phyloP scores from a whole-genome alignment of 2,329 filamentous ascomycete species.

The Aureobasidium melanogenum region DNA sequence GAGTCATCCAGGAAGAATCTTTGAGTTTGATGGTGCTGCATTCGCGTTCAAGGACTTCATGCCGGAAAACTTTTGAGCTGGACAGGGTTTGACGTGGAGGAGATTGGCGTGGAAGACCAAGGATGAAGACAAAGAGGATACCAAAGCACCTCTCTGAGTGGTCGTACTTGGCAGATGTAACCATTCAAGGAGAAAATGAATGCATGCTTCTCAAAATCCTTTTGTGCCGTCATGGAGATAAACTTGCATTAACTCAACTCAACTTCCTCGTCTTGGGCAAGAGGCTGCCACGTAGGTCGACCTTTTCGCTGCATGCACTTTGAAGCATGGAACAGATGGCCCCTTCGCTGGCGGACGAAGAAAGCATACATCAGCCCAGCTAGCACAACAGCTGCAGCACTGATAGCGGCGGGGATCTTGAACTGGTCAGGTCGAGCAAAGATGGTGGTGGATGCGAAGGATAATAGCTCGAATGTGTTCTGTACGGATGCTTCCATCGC shows the following conservation, averaged over 20 bases:
- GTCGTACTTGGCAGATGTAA: background rate
- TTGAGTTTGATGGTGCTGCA: background rate
- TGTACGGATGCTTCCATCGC: slow-evolving; percentile 59
- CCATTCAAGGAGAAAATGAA: background rate
- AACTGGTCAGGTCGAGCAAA: slow-evolving; percentile 58
- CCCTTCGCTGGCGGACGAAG: slow-evolving; percentile 50
- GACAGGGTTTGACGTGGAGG: background rate
- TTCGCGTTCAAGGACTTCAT: background rate
- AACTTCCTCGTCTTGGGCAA: background rate
- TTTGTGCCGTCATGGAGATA: background rate
- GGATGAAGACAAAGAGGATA: background rate
- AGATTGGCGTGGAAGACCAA: too few species aligned
- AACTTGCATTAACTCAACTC: background rate
- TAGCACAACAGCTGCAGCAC: slow-evolving; percentile 42
- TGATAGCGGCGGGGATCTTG: slow-evolving; percentile 52
- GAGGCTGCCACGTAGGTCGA: background rate
- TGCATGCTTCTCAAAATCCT: background rate
- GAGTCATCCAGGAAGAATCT: background rate
- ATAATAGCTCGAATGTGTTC: slow-evolving; percentile 60
- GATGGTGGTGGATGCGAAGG: slow-evolving; percentile 56
- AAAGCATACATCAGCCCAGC: slow-evolving; percentile 45
- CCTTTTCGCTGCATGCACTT: slow-evolving; percentile 18
- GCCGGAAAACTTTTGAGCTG: background rate
- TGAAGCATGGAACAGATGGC: slow-evolving; percentile 49
- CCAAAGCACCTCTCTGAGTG: background rate